A percentile compares a stretch with the other conserved stretches of the same genome.
phyloP scores from a whole-genome alignment of 78 protist genomes.

The Andalucia godoyi region DNA sequence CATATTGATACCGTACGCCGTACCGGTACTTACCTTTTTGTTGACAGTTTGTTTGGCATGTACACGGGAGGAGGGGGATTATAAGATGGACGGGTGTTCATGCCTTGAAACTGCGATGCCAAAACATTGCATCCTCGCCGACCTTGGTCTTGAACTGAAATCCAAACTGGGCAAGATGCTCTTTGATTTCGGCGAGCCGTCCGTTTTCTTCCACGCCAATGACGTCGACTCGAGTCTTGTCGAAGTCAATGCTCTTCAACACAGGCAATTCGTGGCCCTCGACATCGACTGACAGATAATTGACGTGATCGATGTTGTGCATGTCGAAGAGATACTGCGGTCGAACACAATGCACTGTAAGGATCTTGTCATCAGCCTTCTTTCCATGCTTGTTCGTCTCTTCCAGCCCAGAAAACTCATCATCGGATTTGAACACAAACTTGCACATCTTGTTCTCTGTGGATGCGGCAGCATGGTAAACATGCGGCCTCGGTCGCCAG shows the following conservation, averaged over 20 bases:
- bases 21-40: too few species aligned
- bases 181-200: too few species aligned
- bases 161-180: too few species aligned
- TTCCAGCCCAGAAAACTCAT: background rate
- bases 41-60: too few species aligned
- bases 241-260: background rate
- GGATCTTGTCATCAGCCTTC: background rate
- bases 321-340: background rate
- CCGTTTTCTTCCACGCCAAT: constrained; percentile 1
- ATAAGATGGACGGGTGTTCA: too few species aligned
- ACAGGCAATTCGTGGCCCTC: background rate
- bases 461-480: background rate
- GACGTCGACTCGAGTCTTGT: background rate
- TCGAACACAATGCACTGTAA: background rate
- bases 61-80: too few species aligned
- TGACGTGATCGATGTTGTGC: background rate
- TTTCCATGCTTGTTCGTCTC: background rate
- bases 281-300: background rate
- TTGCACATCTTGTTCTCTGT: background rate
- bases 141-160: too few species aligned
- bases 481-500: background rate
- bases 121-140: too few species aligned
- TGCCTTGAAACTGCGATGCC: too few species aligned
- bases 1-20: too few species aligned
- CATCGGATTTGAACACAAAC: background rate